A percentile compares a stretch with the other conserved stretches of the same genome.
Conservation (phyloP, 768 basidiomycete species). For the Kwoniella europaea region DNA sequence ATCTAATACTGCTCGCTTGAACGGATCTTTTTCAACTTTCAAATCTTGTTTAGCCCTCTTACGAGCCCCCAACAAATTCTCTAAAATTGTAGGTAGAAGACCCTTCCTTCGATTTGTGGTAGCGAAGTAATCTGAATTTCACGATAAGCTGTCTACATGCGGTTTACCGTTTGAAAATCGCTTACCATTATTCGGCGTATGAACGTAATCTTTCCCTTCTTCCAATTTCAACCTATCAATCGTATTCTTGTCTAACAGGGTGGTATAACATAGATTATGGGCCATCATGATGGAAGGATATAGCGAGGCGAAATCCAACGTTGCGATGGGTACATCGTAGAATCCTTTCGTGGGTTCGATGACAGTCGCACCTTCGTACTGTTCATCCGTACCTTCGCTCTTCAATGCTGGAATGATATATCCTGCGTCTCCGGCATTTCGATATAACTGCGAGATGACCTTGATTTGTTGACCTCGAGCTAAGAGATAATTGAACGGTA, state of each 20-base stretch:
- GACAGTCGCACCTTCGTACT: constrained; percentile 98
- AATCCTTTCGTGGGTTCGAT: constrained; percentile 96
- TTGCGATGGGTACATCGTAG: constrained; percentile 95
- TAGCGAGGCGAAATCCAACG: constrained; percentile 95
- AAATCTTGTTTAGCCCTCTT: constrained; percentile 94
- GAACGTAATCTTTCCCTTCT: constrained; percentile 87
- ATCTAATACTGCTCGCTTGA: constrained; percentile 94
- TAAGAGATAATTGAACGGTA: constrained; percentile 95
- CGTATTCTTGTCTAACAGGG: constrained; percentile 78
- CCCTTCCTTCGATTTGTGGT: constrained; percentile 78
- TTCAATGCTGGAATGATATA: constrained; percentile 87
- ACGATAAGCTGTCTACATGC: neutral
- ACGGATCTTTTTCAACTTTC: constrained; percentile 95
- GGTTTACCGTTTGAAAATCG: neutral
- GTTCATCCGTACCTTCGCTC: constrained; percentile 88
- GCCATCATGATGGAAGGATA: constrained; percentile 99
- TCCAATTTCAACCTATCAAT: constrained; percentile 77
- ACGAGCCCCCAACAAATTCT: constrained; percentile 89
- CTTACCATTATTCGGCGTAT: constrained; percentile 92
- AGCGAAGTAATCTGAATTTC: constrained; percentile 78
- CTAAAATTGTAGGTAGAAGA: constrained; percentile 84
- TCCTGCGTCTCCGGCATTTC: constrained; percentile 87
- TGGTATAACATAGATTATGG: constrained; percentile 97
- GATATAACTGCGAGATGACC: constrained; percentile 91
- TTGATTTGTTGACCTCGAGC: constrained; percentile 98